Evolutionary conservation across 106 monocot species (phyloP), one percentile per base, ranked within the genome.

Genomic region (Allium sativum): DNA sequence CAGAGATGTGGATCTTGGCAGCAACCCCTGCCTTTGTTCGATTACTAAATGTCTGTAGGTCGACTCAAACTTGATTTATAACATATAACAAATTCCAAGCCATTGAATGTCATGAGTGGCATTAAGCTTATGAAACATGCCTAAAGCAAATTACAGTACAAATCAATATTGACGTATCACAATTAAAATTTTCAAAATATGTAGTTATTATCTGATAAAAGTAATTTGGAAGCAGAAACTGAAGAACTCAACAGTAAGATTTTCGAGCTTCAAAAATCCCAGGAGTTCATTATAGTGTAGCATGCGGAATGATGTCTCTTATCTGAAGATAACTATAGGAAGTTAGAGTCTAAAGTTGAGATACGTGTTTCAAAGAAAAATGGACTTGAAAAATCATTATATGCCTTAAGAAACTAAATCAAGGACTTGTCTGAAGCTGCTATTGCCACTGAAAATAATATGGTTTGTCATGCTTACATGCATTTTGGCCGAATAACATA

Each of bases 241-340:
- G 72, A 76, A 62, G 71, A 78, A 3, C 58, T 83, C 18, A 78
- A 76, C 45, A 53, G 51, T 42, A 85, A 74, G 78, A 74, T 83
- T 48, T 18, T 75, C 12, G 92, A 98, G 58, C 53, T 85, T 61
- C 82, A 88, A 74, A 98, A 81, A 77, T 72, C 70, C 31, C 85
- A 92, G 64, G 88, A 98, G 66, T 80, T 83, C 76, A 61, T 73
- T 65, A 85, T 98, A 88, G 91, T 92, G 31, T 88, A 98, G 65
- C 84, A 92, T 84, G 98, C 78, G 53, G 88, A 98, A 53, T 92
- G 92, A 71, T 92, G 88, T 52, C 91, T 70, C 59, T 67, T 98
- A 61, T 67, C 70, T 58, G 98, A 98, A 85, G 88, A 88, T 56
- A 92, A 81, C 65, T 56, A 78, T 61, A 71, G 76, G 20, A 70